phyloP scores from a whole-genome alignment of 2,329 filamentous ascomycete genomes.

The Pseudogymnoascus sp. region DNA sequence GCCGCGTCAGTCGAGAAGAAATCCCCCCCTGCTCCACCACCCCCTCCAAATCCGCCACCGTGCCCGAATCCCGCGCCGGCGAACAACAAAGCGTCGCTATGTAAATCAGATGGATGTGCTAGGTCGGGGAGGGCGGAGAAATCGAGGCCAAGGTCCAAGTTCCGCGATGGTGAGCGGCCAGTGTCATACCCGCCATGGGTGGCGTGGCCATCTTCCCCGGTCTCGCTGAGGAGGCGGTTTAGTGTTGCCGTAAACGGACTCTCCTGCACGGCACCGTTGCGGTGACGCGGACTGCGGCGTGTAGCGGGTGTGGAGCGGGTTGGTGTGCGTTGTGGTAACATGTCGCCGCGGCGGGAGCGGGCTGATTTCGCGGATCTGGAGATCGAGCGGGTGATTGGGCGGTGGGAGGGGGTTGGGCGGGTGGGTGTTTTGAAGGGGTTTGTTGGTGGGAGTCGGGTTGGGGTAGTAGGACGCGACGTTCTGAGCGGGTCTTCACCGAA shows the following conservation, averaged over 20 bases:
- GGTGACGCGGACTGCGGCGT: slow-evolving; percentile 23
- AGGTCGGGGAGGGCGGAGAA: slow-evolving; percentile 29
- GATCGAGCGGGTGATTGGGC: slow-evolving; percentile 26
- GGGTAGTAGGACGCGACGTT: slow-evolving; percentile 21
- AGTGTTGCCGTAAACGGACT: slow-evolving; percentile 29
- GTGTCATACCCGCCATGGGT: slow-evolving; percentile 9
- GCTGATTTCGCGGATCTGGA: slow-evolving; percentile 25
- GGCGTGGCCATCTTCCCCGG: slow-evolving; percentile 17
- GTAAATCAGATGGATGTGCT: slow-evolving; percentile 15
- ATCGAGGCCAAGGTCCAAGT: slow-evolving; percentile 20
- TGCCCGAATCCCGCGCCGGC: slow-evolving; percentile 15
- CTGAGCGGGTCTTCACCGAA: slow-evolving; percentile 26
- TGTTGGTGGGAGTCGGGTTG: slow-evolving; percentile 16
- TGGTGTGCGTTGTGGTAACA: slow-evolving; percentile 22
- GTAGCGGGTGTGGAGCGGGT: slow-evolving; percentile 18
- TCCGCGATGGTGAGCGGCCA: slow-evolving; percentile 19
- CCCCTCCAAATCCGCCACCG: slow-evolving; percentile 23
- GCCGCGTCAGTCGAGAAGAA: slow-evolving; percentile 34
- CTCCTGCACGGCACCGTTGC: slow-evolving; percentile 22
- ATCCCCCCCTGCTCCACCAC: slow-evolving; percentile 18
- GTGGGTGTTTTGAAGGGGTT: slow-evolving; percentile 29
- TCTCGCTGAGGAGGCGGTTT: slow-evolving; percentile 26
- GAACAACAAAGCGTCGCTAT: slow-evolving; percentile 19
- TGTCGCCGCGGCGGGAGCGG: slow-evolving; percentile 10
- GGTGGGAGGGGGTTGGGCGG: slow-evolving; percentile 25